These are phyloP conservation scores for Starmerella powellii DNA, from an alignment of 805 yeast genomes.

Conservation along the genomic window DNA sequence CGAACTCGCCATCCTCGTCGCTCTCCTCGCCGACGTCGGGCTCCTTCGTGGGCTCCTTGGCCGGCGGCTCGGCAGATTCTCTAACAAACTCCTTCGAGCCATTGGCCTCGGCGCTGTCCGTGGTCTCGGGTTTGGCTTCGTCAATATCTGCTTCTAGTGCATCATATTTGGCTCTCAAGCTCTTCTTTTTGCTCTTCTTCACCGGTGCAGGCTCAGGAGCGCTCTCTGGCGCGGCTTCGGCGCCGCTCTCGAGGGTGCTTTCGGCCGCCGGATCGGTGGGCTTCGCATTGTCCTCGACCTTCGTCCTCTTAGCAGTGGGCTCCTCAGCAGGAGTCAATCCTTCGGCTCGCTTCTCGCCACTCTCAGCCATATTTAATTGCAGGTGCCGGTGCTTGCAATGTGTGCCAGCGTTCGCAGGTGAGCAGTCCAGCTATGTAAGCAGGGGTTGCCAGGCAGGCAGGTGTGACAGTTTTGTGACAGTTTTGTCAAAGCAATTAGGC, in stretches of 20 bases:
- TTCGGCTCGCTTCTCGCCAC: constrained; percentile 11
- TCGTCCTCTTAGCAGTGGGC: not conserved
- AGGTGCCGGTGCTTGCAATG: not conserved
- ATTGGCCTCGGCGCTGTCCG: too few species aligned
- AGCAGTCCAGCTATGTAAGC: too few species aligned
- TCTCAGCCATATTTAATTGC: constrained; percentile 3
- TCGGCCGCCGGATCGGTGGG: constrained; percentile 3
- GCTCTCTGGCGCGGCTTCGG: not conserved
- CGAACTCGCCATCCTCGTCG: constrained; percentile 24
- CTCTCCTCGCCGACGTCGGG: constrained; percentile 30
- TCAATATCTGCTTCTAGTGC: constrained; percentile 17
- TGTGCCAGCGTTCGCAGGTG: too few species aligned
- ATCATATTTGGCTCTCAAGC: constrained; percentile 16
- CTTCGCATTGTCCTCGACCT: not conserved
- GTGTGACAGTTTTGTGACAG: too few species aligned
- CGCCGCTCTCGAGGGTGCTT: not conserved
- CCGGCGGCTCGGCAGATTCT: too few species aligned
- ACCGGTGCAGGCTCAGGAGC: not conserved
- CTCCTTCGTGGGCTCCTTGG: constrained; percentile 1
- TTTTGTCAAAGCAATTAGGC: too few species aligned
- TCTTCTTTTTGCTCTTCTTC: constrained; percentile 13
- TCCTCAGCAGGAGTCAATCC: not conserved
- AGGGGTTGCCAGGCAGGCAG: too few species aligned
- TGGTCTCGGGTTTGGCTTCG: constrained; percentile 14
- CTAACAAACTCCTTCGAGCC: too few species aligned